Evolutionary conservation across 2,329 filamentous ascomycete species (phyloP).

Genomic region (Alternaria ethzedia): DNA sequence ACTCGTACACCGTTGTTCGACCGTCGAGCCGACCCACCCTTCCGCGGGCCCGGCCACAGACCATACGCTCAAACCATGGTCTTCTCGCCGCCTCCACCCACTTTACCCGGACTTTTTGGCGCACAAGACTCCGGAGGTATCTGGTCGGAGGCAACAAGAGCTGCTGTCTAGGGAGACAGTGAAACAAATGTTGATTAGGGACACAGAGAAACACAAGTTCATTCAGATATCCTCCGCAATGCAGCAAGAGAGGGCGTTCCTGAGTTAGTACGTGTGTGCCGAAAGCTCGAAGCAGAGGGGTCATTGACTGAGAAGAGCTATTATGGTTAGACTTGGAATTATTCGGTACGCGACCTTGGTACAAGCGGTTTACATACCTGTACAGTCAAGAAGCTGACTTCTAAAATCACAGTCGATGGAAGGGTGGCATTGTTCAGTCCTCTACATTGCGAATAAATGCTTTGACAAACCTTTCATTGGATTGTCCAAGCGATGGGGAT

Average conservation of each 20-base stretch:
- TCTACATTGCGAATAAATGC: neutral
- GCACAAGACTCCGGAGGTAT: neutral
- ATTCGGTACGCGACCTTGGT: neutral
- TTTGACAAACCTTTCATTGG: neutral
- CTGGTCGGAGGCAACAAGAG: neutral
- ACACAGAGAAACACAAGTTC: neutral
- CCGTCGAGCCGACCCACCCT: neutral
- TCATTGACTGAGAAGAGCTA: neutral
- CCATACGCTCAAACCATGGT: neutral
- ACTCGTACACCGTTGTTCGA: neutral
- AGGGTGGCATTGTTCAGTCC: neutral
- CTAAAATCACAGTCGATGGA: neutral
- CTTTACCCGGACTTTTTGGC: neutral
- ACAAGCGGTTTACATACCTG: neutral
- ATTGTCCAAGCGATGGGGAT: neutral
- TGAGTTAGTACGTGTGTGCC: neutral
- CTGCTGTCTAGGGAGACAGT: neutral
- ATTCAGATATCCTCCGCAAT: neutral
- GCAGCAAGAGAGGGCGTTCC: neutral
- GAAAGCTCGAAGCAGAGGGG: neutral
- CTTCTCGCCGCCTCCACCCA: neutral
- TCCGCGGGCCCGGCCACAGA: neutral
- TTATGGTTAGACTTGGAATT: neutral
- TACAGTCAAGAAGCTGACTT: neutral
- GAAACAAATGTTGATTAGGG: neutral